Conservation (phyloP, 805 yeast species). For the Teunomyces panamensis region DNA sequence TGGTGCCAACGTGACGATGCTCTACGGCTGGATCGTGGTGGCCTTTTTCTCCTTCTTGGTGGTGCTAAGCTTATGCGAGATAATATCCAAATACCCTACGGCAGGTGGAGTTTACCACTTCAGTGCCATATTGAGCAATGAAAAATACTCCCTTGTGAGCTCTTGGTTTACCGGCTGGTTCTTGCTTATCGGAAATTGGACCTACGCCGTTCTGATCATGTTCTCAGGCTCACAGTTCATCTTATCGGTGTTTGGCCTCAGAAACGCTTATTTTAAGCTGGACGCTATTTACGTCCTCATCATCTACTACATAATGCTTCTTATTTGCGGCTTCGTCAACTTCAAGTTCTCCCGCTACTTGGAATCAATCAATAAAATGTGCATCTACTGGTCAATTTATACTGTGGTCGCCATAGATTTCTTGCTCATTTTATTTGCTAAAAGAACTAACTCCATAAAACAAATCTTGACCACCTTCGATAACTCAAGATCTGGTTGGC, state of each 20-base stretch:
- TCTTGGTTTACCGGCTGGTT: slow-evolving; percentile 84
- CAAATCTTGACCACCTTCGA: slow-evolving; percentile 66
- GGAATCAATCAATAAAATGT: slow-evolving; percentile 61
- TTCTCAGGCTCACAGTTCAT: slow-evolving; percentile 77
- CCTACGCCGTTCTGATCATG: slow-evolving; percentile 69
- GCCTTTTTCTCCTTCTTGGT: slow-evolving; percentile 62
- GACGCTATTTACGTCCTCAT: slow-evolving; percentile 54
- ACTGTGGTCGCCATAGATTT: slow-evolving; percentile 69
- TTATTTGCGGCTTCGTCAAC: slow-evolving; percentile 61
- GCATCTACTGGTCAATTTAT: slow-evolving; percentile 74
- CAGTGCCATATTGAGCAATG: slow-evolving; percentile 66
- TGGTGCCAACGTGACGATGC: slow-evolving; percentile 74
- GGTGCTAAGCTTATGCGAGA: slow-evolving; percentile 72
- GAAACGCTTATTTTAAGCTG: slow-evolving; percentile 55
- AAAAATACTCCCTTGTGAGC: slow-evolving; percentile 51
- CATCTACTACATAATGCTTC: slow-evolving; percentile 55
- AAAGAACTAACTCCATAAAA: slow-evolving; percentile 54
- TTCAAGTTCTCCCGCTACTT: slow-evolving; percentile 56
- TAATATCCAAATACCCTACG: slow-evolving; percentile 72
- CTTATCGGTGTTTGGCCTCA: slow-evolving; percentile 61
- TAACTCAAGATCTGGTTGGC: slow-evolving; percentile 75
- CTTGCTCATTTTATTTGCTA: slow-evolving; percentile 55
- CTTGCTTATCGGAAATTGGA: slow-evolving; percentile 70
- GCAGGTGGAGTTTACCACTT: slow-evolving; percentile 77
- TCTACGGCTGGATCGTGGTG: slow-evolving; percentile 72